Conservation (phyloP, 805 yeast species). For the Candida germanica region DNA sequence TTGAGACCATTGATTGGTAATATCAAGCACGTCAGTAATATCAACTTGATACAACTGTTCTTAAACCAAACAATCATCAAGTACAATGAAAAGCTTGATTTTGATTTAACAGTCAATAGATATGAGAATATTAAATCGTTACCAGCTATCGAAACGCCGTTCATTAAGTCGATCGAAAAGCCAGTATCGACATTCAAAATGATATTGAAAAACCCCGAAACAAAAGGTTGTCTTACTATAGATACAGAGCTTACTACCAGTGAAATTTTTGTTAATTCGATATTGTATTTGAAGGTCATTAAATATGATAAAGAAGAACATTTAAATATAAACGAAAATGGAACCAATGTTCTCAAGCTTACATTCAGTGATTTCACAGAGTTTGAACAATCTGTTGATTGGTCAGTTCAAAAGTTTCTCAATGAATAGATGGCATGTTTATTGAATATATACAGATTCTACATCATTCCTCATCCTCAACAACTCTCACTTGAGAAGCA, state of each 20-base stretch:
- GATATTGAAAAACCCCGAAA: slow-evolving; percentile 18
- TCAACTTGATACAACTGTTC: slow-evolving; percentile 27
- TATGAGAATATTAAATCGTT: slow-evolving; percentile 23
- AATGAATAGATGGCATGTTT: too few relatives aligned
- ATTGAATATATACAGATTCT: slow-evolving; percentile 1
- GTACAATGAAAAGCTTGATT: slow-evolving; percentile 11
- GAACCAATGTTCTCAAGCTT: slow-evolving; percentile 41
- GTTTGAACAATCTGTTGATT: slow-evolving; percentile 53
- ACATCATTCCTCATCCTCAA: slow-evolving; percentile 17
- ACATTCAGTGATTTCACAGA: slow-evolving; percentile 50
- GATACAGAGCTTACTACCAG: slow-evolving; percentile 34
- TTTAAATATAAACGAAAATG: slow-evolving; percentile 26
- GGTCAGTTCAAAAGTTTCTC: slow-evolving; percentile 44
- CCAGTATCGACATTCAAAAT: slow-evolving; percentile 33
- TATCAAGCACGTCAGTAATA: slow-evolving; percentile 49
- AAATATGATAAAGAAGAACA: slow-evolving; percentile 25
- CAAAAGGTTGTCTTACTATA: slow-evolving; percentile 20
- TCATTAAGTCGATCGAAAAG: slow-evolving; percentile 36
- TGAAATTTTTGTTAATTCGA: slow-evolving; percentile 40
- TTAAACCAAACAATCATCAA: slow-evolving; percentile 20
- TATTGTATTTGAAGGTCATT: slow-evolving; percentile 33
- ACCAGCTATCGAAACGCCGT: slow-evolving; percentile 25
- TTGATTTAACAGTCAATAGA: slow-evolving; percentile 15
- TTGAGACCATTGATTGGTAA: slow-evolving; percentile 59
- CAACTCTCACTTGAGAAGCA: slow-evolving; percentile 28